These are phyloP conservation scores for Trichaptum fuscoviolaceum DNA, from an alignment of 768 basidiomycete species.

Conservation along the genomic window DNA sequence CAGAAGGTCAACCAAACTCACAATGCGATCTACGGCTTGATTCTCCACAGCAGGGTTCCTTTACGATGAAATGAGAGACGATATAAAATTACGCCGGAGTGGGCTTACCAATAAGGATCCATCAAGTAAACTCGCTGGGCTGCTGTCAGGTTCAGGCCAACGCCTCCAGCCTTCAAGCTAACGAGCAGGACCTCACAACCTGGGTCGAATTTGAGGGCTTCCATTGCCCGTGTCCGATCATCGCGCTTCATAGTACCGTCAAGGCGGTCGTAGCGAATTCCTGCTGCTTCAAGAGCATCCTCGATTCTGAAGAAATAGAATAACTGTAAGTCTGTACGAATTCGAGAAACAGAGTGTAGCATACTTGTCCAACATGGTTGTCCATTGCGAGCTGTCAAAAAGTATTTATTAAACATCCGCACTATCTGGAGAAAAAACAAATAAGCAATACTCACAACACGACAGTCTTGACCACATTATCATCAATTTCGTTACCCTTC, in stretches of 20 bases:
- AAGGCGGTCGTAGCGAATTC: slow-evolving; percentile 85
- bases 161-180: slow-evolving; percentile 94
- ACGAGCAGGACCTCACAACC: slow-evolving; percentile 91
- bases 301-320: slow-evolving; percentile 54
- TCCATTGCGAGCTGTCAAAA: slow-evolving; percentile 80
- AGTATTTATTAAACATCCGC: neutral
- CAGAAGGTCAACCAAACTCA: slow-evolving; percentile 34
- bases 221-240: slow-evolving; percentile 88
- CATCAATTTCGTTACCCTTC: slow-evolving; percentile 64
- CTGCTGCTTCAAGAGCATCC: slow-evolving; percentile 76
- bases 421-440: slow-evolving; percentile 8
- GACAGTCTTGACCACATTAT: slow-evolving; percentile 79
- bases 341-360: slow-evolving; percentile 19
- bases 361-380: slow-evolving; percentile 87
- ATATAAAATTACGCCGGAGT: neutral
- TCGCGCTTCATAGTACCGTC: slow-evolving; percentile 99
- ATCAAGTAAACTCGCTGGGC: slow-evolving; percentile 93
- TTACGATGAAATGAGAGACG: slow-evolving; percentile 8
- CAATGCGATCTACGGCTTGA: slow-evolving; percentile 96
- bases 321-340: slow-evolving; percentile 8
- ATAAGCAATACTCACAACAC: slow-evolving; percentile 75
- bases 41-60: slow-evolving; percentile 98
- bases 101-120: slow-evolving; percentile 87
- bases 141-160: slow-evolving; percentile 92
- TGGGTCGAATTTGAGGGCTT: slow-evolving; percentile 85